phyloP scores from a whole-genome alignment of 2,329 filamentous ascomycete genomes.

The Ophiocordyceps unilateralis region DNA sequence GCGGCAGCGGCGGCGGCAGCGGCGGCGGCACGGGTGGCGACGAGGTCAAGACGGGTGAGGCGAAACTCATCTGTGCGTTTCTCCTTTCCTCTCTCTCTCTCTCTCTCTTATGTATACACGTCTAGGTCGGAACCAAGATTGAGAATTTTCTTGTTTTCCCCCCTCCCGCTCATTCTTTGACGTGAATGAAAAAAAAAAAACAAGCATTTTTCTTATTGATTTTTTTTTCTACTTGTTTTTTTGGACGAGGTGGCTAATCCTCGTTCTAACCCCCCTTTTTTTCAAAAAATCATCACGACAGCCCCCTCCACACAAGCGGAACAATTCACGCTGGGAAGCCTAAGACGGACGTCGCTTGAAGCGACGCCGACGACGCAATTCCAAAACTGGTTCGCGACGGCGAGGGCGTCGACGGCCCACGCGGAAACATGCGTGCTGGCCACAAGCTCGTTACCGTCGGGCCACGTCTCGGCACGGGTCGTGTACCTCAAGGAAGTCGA shows the following conservation, averaged over 20 bases:
- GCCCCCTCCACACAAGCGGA: constrained; percentile 32
- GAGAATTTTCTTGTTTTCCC: too few relatives aligned
- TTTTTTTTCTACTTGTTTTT: too few relatives aligned
- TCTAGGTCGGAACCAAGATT: too few relatives aligned
- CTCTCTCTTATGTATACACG: too few relatives aligned
- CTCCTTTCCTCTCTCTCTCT: not conserved
- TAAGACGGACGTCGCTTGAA: constrained; percentile 44
- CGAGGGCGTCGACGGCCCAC: constrained; percentile 38
- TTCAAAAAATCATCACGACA: too few relatives aligned
- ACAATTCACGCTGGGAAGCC: constrained; percentile 52
- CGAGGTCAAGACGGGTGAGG: not conserved
- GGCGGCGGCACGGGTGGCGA: not conserved
- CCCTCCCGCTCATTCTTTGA: too few relatives aligned
- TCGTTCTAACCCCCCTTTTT: too few relatives aligned
- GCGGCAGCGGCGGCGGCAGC: not conserved
- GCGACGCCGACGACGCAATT: constrained; percentile 66
- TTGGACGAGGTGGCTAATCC: too few relatives aligned
- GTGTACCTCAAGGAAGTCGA: constrained; percentile 97
- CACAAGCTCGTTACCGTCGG: constrained; percentile 68
- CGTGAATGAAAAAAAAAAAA: not conserved
- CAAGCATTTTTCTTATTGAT: too few relatives aligned
- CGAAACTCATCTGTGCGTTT: constrained; percentile 32
- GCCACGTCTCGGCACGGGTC: constrained; percentile 66
- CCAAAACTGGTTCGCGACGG: constrained; percentile 60
- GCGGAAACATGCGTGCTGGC: constrained; percentile 82